phyloP scores from a whole-genome alignment of 305 asterid species.

The Solanum hybrid region DNA sequence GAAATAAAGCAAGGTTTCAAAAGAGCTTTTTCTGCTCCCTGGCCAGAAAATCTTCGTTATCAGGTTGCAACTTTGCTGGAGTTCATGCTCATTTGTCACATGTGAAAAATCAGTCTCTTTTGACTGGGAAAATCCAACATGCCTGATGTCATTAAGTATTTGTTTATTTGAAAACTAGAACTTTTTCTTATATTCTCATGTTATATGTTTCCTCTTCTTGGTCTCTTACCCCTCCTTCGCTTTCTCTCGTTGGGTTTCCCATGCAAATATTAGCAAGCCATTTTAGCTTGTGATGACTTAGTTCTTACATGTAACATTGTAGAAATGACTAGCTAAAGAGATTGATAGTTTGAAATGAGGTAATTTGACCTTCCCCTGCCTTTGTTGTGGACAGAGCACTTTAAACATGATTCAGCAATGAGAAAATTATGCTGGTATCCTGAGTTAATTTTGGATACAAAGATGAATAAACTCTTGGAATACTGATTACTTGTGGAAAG shows the following conservation, averaged over 20 bases:
- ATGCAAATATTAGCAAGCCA: not conserved
- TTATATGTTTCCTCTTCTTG: not conserved
- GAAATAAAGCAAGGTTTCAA: slow-evolving; percentile 84
- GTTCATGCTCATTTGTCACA: not conserved
- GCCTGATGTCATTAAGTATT: not conserved
- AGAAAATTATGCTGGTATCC: not conserved
- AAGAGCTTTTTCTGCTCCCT: slow-evolving; percentile 79
- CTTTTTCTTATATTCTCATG: not conserved
- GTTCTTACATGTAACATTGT: not conserved
- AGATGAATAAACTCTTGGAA: not conserved
- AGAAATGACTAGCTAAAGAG: not conserved
- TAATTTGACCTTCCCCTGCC: not conserved
- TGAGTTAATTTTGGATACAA: not conserved
- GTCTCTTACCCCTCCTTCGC: not conserved
- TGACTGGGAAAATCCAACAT: not conserved
- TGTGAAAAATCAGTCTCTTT: not conserved
- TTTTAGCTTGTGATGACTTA: not conserved
- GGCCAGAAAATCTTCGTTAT: slow-evolving; percentile 88
- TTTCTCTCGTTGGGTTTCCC: not conserved
- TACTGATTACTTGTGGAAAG: not conserved
- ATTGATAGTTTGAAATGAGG: not conserved
- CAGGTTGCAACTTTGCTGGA: slow-evolving; percentile 31
- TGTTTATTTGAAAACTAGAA: not conserved
- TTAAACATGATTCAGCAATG: not conserved
- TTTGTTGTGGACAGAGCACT: not conserved